Conservation (phyloP, 306 rosid genomes). For the Alnus glutinosa region DNA sequence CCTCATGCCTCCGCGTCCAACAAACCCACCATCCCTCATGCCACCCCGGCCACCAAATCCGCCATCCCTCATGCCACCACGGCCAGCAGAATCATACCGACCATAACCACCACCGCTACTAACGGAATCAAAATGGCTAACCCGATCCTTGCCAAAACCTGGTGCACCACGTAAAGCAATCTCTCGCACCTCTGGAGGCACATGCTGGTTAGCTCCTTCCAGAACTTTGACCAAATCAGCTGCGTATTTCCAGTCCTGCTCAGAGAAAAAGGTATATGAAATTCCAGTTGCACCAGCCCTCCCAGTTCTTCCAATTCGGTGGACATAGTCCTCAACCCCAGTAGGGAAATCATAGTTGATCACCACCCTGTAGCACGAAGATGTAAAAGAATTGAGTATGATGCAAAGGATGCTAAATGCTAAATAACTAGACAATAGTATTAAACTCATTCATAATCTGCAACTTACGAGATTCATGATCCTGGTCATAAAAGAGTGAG, state of each 20-base stretch:
- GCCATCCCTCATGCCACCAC: constrained; percentile 58
- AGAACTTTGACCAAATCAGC: constrained; percentile 88
- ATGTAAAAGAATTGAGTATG: background rate
- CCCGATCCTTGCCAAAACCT: constrained; percentile 75
- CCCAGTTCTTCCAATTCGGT: constrained; percentile 97
- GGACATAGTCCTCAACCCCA: constrained; percentile 96
- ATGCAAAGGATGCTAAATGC: constrained; percentile 12
- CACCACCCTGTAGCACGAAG: constrained; percentile 67
- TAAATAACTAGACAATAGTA: constrained; percentile 8
- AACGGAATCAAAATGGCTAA: constrained; percentile 60
- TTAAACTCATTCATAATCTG: constrained; percentile 16
- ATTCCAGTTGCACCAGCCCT: constrained; percentile 98
- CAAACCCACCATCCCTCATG: constrained; percentile 47
- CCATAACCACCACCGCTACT: constrained; percentile 29
- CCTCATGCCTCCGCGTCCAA: constrained; percentile 61
- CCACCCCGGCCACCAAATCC: constrained; percentile 65
- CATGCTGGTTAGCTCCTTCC: constrained; percentile 96
- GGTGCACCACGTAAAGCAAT: constrained; percentile 84
- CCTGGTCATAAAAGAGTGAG: constrained; percentile 1
- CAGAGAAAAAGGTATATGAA: constrained; percentile 89
- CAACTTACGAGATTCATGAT: constrained; percentile 8
- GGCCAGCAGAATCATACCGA: constrained; percentile 62
- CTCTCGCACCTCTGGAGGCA: constrained; percentile 84
- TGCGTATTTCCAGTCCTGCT: constrained; percentile 96
- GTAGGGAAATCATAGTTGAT: constrained; percentile 97